These are phyloP conservation scores for Komagataea norvegica DNA, from an alignment of 1,139 yeast genomes.

Conservation along the genomic window DNA sequence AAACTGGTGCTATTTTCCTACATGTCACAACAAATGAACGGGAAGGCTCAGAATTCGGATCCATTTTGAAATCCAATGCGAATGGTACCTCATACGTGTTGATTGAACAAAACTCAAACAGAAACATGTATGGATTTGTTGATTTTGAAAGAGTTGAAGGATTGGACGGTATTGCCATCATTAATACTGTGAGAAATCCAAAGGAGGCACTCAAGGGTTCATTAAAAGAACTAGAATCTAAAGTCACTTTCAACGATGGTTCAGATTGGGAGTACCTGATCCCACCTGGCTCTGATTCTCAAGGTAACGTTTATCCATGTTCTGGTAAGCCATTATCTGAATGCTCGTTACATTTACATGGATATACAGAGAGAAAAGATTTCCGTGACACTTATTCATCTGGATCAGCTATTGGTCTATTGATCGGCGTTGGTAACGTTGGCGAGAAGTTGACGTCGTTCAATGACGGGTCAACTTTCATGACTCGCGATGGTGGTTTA, in stretches of 20 bases:
- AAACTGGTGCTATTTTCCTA: slow-evolving; percentile 69
- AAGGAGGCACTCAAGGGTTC: slow-evolving; percentile 39
- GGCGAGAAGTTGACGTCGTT: slow-evolving; percentile 55
- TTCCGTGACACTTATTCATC: slow-evolving; percentile 83
- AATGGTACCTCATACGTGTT: slow-evolving; percentile 90
- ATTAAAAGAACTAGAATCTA: slow-evolving; percentile 57
- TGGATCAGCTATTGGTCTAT: slow-evolving; percentile 80
- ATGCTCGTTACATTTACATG: slow-evolving; percentile 84
- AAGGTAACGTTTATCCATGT: slow-evolving; percentile 57
- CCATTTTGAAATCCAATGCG: slow-evolving; percentile 86
- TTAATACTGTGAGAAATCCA: slow-evolving; percentile 62
- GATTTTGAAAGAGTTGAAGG: slow-evolving; percentile 86
- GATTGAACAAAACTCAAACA: slow-evolving; percentile 67
- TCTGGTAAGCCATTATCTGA: slow-evolving; percentile 44
- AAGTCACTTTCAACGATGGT: slow-evolving; percentile 88
- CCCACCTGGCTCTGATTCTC: slow-evolving; percentile 65
- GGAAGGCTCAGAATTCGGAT: slow-evolving; percentile 60
- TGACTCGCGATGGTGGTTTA: slow-evolving; percentile 84
- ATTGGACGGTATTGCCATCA: slow-evolving; percentile 80
- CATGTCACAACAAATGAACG: slow-evolving; percentile 69
- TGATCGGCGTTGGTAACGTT: slow-evolving; percentile 88
- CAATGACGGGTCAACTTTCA: slow-evolving; percentile 60
- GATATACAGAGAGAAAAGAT: slow-evolving; percentile 84
- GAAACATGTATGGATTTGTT: slow-evolving; percentile 70
- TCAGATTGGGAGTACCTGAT: slow-evolving; percentile 71